Evolutionary conservation across 257 asterid species (phyloP).

Genomic region (Primulina eburnea): DNA sequence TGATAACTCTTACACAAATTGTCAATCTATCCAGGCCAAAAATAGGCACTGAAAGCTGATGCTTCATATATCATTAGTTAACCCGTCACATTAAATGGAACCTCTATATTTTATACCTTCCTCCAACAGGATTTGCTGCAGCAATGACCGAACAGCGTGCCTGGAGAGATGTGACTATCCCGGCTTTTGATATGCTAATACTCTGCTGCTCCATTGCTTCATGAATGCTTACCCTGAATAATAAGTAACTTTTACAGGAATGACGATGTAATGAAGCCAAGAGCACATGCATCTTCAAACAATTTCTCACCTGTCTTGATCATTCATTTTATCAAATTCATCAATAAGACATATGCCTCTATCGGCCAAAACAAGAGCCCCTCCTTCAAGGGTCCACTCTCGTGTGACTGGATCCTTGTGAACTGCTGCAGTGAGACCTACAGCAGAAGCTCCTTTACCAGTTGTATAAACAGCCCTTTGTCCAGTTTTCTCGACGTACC

Average conservation of each 20-base stretch:
- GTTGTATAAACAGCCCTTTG: constrained; percentile 97
- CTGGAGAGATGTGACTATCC: constrained; percentile 95
- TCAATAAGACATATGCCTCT: constrained; percentile 99
- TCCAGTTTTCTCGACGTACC: constrained; percentile 97
- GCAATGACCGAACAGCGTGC: constrained; percentile 99
- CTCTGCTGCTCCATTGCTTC: constrained; percentile 99
- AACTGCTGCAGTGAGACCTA: constrained; percentile 96
- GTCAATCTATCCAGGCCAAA: constrained; percentile 10
- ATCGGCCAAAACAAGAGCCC: constrained; percentile 98
- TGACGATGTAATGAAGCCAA: constrained; percentile 15
- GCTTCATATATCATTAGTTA: constrained; percentile 6
- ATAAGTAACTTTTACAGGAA: constrained; percentile 20
- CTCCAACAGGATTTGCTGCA: constrained; percentile 98
- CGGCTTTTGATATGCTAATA: constrained; percentile 97
- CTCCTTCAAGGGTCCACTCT: constrained; percentile 99
- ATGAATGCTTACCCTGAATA: constrained; percentile 89
- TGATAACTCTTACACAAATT: neutral
- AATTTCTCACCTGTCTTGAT: constrained; percentile 76
- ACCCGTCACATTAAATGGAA: constrained; percentile 9
- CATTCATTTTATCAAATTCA: constrained; percentile 98
- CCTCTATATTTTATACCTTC: constrained; percentile 57
- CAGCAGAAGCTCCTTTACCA: constrained; percentile 99
- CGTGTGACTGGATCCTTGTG: constrained; percentile 98
- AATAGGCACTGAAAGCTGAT: constrained; percentile 1
- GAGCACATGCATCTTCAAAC: constrained; percentile 6